Evolutionary conservation across 139 green algal genomes (phyloP).

Genomic region (Zygnema circumcarinatum): DNA sequence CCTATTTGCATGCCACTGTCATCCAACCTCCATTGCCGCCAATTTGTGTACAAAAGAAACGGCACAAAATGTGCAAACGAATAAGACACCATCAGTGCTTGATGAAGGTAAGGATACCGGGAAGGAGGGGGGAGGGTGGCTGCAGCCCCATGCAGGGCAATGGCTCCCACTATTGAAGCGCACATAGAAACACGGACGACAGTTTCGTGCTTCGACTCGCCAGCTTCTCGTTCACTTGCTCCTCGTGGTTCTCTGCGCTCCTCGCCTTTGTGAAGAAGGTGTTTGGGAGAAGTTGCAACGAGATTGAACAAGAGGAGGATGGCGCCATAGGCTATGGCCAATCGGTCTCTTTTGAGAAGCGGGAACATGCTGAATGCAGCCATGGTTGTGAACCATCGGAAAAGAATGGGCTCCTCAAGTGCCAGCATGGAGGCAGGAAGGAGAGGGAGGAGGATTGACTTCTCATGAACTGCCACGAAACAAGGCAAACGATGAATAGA

Average conservation of each 20-base stretch:
- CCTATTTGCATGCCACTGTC: neutral
- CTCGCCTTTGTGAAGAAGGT: neutral
- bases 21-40: slow-evolving; percentile 52
- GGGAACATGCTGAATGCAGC: slow-evolving; percentile 88
- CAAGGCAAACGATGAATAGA: neutral
- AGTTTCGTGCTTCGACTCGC: neutral
- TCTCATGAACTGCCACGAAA: slow-evolving; percentile 92
- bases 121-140: slow-evolving; percentile 14
- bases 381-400: slow-evolving; percentile 69
- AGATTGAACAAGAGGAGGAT: slow-evolving; percentile 34
- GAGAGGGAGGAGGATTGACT: slow-evolving; percentile 92
- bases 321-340: slow-evolving; percentile 74
- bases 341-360: slow-evolving; percentile 83
- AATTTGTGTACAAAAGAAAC: slow-evolving; percentile 30
- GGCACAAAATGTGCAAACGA: slow-evolving; percentile 46
- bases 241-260: neutral
- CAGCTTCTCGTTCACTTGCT: neutral
- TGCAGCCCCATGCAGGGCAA: neutral
- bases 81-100: slow-evolving; percentile 41
- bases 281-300: neutral
- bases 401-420: slow-evolving; percentile 64
- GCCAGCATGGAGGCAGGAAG: slow-evolving; percentile 81
- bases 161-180: neutral
- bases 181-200: neutral
- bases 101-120: slow-evolving; percentile 46